These are phyloP conservation scores for Thielaviopsis musarum DNA, from an alignment of 2,329 filamentous ascomycete genomes.

Conservation along the genomic window DNA sequence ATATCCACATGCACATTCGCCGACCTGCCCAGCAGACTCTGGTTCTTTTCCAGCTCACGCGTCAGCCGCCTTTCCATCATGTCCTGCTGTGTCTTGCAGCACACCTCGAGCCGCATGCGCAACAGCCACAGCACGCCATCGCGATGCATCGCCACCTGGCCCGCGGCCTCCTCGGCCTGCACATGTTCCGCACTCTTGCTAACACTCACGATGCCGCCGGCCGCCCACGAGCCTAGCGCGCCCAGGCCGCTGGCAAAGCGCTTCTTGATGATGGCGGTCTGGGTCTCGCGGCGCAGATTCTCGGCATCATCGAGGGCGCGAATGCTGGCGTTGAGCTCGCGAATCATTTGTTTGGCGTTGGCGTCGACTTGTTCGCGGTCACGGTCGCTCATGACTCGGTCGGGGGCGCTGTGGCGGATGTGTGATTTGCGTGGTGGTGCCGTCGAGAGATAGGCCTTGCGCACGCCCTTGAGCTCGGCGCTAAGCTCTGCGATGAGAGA, in stretches of 20 bases:
- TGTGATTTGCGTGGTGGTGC: constrained; percentile 25
- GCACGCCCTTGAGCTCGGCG: constrained; percentile 63
- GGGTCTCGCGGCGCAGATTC: constrained; percentile 61
- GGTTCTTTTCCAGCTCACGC: constrained; percentile 75
- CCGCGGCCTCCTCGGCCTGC: constrained; percentile 52
- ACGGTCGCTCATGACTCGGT: constrained; percentile 51
- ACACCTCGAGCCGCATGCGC: constrained; percentile 56
- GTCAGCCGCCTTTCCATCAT: constrained; percentile 88
- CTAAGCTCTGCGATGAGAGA: constrained; percentile 69
- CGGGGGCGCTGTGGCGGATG: background rate
- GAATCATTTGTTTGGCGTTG: constrained; percentile 69
- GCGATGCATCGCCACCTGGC: constrained; percentile 50
- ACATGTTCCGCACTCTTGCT: constrained; percentile 47
- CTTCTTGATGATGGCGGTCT: constrained; percentile 51
- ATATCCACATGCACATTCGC: constrained; percentile 20
- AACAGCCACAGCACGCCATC: constrained; percentile 77
- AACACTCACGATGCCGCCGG: constrained; percentile 40
- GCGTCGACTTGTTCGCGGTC: constrained; percentile 79
- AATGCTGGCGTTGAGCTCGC: constrained; percentile 71
- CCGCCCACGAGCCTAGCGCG: constrained; percentile 44
- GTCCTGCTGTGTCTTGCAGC: constrained; percentile 59
- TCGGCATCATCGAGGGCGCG: constrained; percentile 67
- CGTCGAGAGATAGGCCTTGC: constrained; percentile 81
- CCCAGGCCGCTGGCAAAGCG: constrained; percentile 52
- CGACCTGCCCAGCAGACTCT: constrained; percentile 60